phyloP scores from a whole-genome alignment of 2,329 filamentous ascomycete species.

The Didymella pinodella region DNA sequence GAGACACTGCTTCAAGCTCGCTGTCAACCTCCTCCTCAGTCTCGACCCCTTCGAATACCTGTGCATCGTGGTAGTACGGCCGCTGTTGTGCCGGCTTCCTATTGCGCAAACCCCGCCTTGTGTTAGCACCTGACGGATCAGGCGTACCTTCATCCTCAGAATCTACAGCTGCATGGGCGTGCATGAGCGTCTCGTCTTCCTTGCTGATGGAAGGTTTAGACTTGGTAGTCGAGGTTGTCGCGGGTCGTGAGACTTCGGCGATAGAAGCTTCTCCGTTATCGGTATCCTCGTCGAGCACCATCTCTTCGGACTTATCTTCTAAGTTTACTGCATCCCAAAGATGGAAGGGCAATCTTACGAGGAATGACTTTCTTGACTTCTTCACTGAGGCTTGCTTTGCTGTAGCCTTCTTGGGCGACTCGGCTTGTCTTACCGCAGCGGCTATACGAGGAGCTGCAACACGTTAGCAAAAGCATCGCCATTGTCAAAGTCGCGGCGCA shows the following conservation, averaged over 20 bases:
- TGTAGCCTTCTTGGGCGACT: slow-evolving; percentile 34
- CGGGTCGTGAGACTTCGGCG: slow-evolving; percentile 21
- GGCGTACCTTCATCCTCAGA: slow-evolving; percentile 30
- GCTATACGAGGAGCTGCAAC: slow-evolving; percentile 25
- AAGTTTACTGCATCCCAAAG: slow-evolving; percentile 13
- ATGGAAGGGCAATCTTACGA: slow-evolving; percentile 26
- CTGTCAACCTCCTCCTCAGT: slow-evolving; percentile 13
- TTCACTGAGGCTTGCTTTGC: slow-evolving; percentile 33
- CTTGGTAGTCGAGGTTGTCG: slow-evolving; percentile 18
- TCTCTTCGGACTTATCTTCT: slow-evolving; percentile 33
- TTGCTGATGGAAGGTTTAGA: slow-evolving; percentile 7
- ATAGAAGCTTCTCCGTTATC: slow-evolving; percentile 21
- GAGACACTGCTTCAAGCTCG: slow-evolving; percentile 10
- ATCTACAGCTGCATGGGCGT: slow-evolving; percentile 14
- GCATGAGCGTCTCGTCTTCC: slow-evolving; percentile 1
- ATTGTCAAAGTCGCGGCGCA: background rate
- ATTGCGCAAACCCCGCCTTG: slow-evolving; percentile 43
- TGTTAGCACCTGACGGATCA: slow-evolving; percentile 33
- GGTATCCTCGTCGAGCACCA: slow-evolving; percentile 21
- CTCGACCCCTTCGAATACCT: slow-evolving; percentile 39
- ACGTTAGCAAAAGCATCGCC: background rate
- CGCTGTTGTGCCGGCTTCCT: slow-evolving; percentile 47
- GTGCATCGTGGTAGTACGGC: slow-evolving; percentile 46
- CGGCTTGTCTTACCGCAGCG: slow-evolving; percentile 15
- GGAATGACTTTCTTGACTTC: slow-evolving; percentile 34